Conservation (phyloP, 495 filamentous ascomycete species). For the Platismatia glauca region DNA sequence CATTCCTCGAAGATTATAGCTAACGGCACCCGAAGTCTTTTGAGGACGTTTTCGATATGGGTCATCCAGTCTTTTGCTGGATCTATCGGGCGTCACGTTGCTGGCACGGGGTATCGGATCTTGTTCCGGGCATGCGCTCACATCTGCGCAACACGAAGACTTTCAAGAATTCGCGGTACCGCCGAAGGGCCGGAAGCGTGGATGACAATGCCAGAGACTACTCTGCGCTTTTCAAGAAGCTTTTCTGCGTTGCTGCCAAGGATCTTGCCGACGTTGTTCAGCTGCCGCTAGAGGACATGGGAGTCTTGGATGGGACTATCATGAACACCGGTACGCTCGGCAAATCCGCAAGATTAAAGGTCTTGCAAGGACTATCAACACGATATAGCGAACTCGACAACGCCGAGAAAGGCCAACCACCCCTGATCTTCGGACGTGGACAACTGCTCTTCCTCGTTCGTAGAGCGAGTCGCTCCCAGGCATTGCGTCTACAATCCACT, state of each 20-base stretch:
- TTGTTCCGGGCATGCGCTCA: slow-evolving; percentile 56
- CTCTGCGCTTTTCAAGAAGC: slow-evolving; percentile 70
- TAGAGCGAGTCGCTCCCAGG: slow-evolving; percentile 46
- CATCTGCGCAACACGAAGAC: slow-evolving; percentile 22
- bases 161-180: slow-evolving; percentile 29
- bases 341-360: background rate
- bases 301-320: slow-evolving; percentile 72
- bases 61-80: slow-evolving; percentile 81
- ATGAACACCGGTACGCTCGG: slow-evolving; percentile 49
- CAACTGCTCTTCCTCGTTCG: slow-evolving; percentile 78
- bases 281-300: slow-evolving; percentile 52
- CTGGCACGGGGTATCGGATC: slow-evolving; percentile 58
- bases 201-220: slow-evolving; percentile 42
- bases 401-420: slow-evolving; percentile 25
- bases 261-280: slow-evolving; percentile 60
- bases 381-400: background rate
- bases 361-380: background rate
- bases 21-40: slow-evolving; percentile 41
- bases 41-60: slow-evolving; percentile 65
- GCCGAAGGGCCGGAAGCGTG: background rate
- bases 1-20: background rate
- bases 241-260: slow-evolving; percentile 73
- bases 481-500: slow-evolving; percentile 52
- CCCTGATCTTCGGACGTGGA: slow-evolving; percentile 47
- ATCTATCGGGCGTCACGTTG: slow-evolving; percentile 69